A percentile compares a stretch with the other conserved stretches of the same genome.
phyloP scores from a whole-genome alignment of 768 basidiomycete genomes.

The Leccinum longicurvipes region DNA sequence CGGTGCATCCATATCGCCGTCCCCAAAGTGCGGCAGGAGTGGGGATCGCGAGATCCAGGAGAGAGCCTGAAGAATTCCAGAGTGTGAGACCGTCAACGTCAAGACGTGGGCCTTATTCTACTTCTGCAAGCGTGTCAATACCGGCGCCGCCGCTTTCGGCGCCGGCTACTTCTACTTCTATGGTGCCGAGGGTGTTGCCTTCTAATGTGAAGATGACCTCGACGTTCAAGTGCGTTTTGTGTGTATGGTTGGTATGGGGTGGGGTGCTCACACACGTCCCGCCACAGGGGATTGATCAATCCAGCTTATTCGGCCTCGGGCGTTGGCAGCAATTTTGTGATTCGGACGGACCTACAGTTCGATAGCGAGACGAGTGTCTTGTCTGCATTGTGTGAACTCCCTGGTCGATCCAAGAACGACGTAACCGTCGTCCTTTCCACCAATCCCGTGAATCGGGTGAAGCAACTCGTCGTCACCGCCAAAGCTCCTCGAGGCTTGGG shows the following conservation, averaged over 20 bases:
- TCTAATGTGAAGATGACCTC: conserved; percentile 8
- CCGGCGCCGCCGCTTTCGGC: conserved; percentile 9
- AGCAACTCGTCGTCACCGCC: conserved; percentile 58
- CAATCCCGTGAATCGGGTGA: conserved; percentile 58
- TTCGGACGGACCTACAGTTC: conserved; percentile 63
- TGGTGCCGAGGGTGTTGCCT: conserved; percentile 2
- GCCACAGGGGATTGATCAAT: conserved; percentile 24
- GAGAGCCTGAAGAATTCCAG: conserved; percentile 26
- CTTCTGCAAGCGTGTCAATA: conserved; percentile 2
- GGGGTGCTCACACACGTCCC: conserved; percentile 11
- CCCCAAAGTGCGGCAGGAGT: conserved; percentile 28
- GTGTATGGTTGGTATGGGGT: background rate
- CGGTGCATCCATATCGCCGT: conserved; percentile 29
- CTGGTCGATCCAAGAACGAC: conserved; percentile 59
- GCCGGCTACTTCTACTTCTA: background rate
- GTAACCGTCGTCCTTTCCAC: conserved; percentile 58
- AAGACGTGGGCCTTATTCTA: conserved; percentile 16
- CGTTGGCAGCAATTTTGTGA: conserved; percentile 34
- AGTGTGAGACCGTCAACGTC: conserved; percentile 28
- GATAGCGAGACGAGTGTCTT: conserved; percentile 47
- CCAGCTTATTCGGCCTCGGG: conserved; percentile 19
- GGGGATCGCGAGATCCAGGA: conserved; percentile 22
- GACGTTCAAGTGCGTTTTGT: conserved; percentile 22
- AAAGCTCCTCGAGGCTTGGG: conserved; percentile 40
- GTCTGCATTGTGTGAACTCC: conserved; percentile 64